Base-by-base conservation (phyloP, 2,329 filamentous ascomycete species). In the Diplodia scrobiculata region DNA sequence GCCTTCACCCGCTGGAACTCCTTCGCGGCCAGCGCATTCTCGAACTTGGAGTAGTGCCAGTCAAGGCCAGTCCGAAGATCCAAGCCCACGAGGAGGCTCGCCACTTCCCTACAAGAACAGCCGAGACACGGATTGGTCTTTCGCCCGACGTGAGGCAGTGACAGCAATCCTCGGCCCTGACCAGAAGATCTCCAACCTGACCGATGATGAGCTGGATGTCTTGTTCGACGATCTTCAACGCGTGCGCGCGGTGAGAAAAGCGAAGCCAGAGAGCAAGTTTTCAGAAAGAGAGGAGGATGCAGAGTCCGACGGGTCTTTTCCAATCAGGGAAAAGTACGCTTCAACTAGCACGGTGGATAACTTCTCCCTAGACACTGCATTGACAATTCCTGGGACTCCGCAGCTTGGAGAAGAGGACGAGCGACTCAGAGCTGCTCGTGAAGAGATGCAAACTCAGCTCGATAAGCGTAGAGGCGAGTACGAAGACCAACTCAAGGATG, bases 271-370 rank as follows among this genome's bases (percentile, higher is more conserved):
- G 66, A 83, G 81, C 68, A 78, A 82, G 19, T 72, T 88, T 5
- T 80, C 84, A 58, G 85, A 86, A 51, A 80, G 79, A 14, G 91
- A 94, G 66, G 94, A 97, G 66, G 95, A 98, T 75, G 87, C 89
- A 64, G 95, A 99, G 70, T 97, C 94, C 0, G 86, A 90, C 55
- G 90, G 89, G 32, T 97, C 94, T 0, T 97, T 93, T 73, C 89
- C 92, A 1, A 83, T 93, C 34, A 86, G 95, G 62, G 95, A 99
- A 72, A 98, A 98, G 74, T 98, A 98, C 77, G 86, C 97, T 81
- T 97, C 93, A 2, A 95, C 90, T 65, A 94, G 94, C 1, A 97
- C 94, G 0, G 84, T 98, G 63, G 95, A 99, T 78, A 97, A 96
- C 75, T 95, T 97, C 73, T 98, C 94, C 1, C 83, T 99, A 17